Evolutionary conservation across 2,329 filamentous ascomycete genomes (phyloP), one percentile per base, ranked within the genome.

Genomic region (Diplodia corticola): DNA sequence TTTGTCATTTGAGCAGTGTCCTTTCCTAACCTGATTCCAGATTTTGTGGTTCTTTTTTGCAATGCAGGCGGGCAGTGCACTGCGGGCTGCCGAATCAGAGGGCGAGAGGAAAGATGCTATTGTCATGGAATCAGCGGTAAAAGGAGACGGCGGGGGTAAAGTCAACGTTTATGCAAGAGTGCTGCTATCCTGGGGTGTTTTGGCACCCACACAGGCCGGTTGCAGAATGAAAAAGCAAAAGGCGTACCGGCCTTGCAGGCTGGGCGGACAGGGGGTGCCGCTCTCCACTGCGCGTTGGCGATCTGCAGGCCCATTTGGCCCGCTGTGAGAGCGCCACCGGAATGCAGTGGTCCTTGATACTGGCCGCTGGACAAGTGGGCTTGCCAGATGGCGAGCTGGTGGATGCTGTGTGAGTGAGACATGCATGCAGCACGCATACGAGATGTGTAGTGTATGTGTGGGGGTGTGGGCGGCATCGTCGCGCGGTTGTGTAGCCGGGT

Each of bases 391-490:
- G 30, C 37, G 44, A 26, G 57, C 40, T 49, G 40, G 55, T 40
- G 55, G 55, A 30, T 60, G 57, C 44, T 49, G 57, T 49, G 57
- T 46, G 24, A 61, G 57, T 61, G 44, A 61, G 57, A 61, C 57
- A 61, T 61, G 40, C 57, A 61, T 61, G 57, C 26, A 12, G 44
- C 44, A 28, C 57, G 57, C 57, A 50, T 35, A 49, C 26, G 24
- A 35, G 44, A 9, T 20, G 13, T 60, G 35, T 44, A 59, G 24
- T 57, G 33, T 17, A 57, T 44, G 54, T 30, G 44, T 57, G 33
- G 24, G n/a, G 22, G 37, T 33, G 28, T 60, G 37, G 40, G 55
- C 40, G 44, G 55, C 55, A 61, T 48, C 57, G 44, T 40, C 49
- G 57, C 40, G 37, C 22, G 5, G 55, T 30, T 22, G 55, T 60